Evolutionary conservation across 1,139 yeast species (phyloP).

Genomic region (Saccharomycopsis crataegensis): DNA sequence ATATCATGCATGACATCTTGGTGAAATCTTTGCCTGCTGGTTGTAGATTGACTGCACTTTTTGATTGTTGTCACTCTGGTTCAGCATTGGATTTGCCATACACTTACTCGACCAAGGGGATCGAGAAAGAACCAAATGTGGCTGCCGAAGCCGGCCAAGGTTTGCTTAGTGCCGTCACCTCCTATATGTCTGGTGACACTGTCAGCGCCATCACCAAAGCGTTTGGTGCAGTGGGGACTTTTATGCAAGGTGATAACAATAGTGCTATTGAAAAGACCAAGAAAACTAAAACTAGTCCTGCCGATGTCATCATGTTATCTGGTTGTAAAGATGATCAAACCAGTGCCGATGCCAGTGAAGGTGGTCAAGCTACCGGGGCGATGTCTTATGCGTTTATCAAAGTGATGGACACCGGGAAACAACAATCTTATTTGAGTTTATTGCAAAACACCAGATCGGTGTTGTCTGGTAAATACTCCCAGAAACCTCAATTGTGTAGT

Average conservation of each 20-base stretch:
- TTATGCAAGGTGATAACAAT: conserved; percentile 26
- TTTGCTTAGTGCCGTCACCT: conserved; percentile 60
- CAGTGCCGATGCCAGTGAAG: conserved; percentile 51
- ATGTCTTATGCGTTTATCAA: conserved; percentile 57
- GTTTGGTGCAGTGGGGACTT: conserved; percentile 14
- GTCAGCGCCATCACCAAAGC: conserved; percentile 23
- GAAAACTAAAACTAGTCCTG: conserved; percentile 69
- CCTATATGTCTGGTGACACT: conserved; percentile 67
- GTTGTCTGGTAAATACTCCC: conserved; percentile 46
- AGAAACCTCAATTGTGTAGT: conserved; percentile 57
- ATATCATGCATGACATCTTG: conserved; percentile 74
- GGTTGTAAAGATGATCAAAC: conserved; percentile 77
- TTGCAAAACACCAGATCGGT: conserved; percentile 51
- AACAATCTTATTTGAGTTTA: conserved; percentile 48
- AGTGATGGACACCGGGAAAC: conserved; percentile 42
- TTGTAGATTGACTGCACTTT: conserved; percentile 78
- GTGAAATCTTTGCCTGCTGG: conserved; percentile 76
- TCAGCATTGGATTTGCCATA: conserved; percentile 86
- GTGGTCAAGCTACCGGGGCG: conserved; percentile 52
- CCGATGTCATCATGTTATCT: conserved; percentile 78
- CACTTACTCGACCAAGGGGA: conserved; percentile 84
- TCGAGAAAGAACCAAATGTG: conserved; percentile 80
- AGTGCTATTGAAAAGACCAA: conserved; percentile 37
- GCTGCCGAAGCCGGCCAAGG: conserved; percentile 81
- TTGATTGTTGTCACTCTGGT: conserved; percentile 93